Evolutionary conservation across 148 eudicot genomes (phyloP).

Genomic region (Rhododendron simsii): DNA sequence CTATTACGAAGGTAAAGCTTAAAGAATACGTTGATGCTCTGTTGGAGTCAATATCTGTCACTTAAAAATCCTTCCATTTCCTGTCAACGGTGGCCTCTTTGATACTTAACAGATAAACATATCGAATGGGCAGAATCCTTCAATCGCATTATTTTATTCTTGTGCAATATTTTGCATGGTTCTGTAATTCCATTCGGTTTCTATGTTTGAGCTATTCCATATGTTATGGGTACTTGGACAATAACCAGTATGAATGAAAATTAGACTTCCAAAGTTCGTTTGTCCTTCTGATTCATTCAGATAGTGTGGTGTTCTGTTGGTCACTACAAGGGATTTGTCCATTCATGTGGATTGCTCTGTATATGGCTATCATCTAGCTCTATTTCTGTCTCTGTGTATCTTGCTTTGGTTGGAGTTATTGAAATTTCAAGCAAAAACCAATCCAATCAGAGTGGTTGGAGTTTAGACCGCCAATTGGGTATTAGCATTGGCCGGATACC

Average conservation of each 20-base stretch:
- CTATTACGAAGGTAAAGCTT: constrained; percentile 49
- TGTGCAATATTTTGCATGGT: not conserved
- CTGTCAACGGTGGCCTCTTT: not conserved
- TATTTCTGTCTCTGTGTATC: not conserved
- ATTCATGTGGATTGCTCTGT: not conserved
- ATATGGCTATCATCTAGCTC: not conserved
- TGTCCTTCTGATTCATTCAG: not conserved
- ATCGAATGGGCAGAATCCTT: not conserved
- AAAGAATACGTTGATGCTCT: constrained; percentile 42
- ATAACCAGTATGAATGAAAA: not conserved
- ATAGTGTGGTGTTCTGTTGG: not conserved
- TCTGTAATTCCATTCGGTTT: not conserved
- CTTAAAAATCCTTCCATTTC: constrained; percentile 12
- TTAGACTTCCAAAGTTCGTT: not conserved
- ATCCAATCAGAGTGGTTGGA: not conserved
- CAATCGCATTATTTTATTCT: not conserved
- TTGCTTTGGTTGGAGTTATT: not conserved
- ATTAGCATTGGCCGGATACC: not conserved
- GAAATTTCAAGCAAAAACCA: not conserved
- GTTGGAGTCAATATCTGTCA: constrained; percentile 37
- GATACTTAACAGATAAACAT: not conserved
- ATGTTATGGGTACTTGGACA: not conserved
- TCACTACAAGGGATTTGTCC: not conserved
- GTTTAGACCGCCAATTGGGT: not conserved
- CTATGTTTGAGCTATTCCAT: not conserved